These are phyloP conservation scores for Candida namnaoensis DNA, from an alignment of 805 yeast genomes.

Conservation along the genomic window DNA sequence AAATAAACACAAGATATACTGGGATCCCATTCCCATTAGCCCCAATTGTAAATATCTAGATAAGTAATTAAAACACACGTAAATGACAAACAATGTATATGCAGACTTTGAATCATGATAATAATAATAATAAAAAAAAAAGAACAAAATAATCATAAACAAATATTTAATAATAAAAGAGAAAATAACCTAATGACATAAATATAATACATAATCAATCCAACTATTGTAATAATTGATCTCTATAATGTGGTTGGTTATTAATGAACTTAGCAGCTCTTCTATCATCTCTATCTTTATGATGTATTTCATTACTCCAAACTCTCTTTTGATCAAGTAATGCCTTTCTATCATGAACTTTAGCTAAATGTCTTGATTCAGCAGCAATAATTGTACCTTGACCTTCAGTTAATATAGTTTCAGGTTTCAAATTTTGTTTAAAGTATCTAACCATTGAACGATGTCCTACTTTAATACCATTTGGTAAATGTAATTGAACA, in stretches of 20 bases:
- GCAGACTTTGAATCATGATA: no score
- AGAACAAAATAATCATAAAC: no score
- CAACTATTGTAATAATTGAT: constrained; percentile 49
- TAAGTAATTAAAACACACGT: no score
- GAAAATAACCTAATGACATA: no score
- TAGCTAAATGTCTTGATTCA: constrained; percentile 49
- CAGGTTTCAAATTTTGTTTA: constrained; percentile 64
- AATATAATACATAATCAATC: no score
- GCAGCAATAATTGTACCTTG: constrained; percentile 83
- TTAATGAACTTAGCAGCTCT: constrained; percentile 74
- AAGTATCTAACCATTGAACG: constrained; percentile 73
- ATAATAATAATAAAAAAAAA: no score
- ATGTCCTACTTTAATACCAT: constrained; percentile 82
- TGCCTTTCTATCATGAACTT: constrained; percentile 34
- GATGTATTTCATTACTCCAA: constrained; percentile 58
- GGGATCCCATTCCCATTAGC: no score
- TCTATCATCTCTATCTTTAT: constrained; percentile 38
- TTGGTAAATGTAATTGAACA: constrained; percentile 68
- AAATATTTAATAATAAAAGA: no score
- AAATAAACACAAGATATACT: no score
- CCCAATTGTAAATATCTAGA: no score
- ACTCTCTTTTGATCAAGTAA: constrained; percentile 45
- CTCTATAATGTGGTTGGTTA: constrained; percentile 84
- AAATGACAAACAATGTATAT: no score
- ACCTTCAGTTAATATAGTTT: constrained; percentile 55